phyloP scores from a whole-genome alignment of 371 early-diverging fungal species.

The Apophysomyces variabilis region DNA sequence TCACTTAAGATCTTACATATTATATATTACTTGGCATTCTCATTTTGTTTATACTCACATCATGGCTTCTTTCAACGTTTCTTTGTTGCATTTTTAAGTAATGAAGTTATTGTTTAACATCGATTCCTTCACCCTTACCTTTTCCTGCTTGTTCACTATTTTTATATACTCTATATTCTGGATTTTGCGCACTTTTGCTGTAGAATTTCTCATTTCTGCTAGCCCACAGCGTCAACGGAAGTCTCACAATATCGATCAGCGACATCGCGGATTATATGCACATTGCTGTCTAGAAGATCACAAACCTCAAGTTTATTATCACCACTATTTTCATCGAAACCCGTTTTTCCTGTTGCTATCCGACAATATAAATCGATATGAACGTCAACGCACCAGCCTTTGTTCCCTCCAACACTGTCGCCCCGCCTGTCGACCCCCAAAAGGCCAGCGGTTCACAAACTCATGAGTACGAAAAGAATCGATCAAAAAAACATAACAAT shows the following conservation, averaged over 20 bases:
- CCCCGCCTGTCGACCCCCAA: constrained; percentile 18
- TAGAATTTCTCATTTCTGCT: not conserved
- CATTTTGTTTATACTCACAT: constrained; percentile 12
- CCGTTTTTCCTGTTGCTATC: constrained; percentile 11
- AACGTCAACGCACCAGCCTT: constrained; percentile 39
- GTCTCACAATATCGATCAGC: constrained; percentile 10
- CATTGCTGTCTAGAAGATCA: constrained; percentile 3
- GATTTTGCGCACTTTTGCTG: not conserved
- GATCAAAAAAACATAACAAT: not conserved
- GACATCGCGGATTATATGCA: constrained; percentile 8
- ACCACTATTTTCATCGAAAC: constrained; percentile 17
- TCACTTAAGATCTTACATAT: too few species aligned
- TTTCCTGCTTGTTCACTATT: constrained; percentile 17
- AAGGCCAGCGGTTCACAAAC: constrained; percentile 4
- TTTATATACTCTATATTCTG: not conserved
- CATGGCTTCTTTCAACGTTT: constrained; percentile 29
- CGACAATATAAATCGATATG: constrained; percentile 22
- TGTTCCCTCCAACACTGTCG: constrained; percentile 26
- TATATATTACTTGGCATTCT: too few species aligned
- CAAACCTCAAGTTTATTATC: not conserved
- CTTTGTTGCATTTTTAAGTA: constrained; percentile 24
- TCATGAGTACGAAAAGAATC: constrained; percentile 2
- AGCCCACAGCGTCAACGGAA: constrained; percentile 1
- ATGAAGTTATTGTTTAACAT: constrained; percentile 20
- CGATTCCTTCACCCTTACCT: constrained; percentile 11